Base-by-base conservation (phyloP, 2,329 filamentous ascomycete species). In the Penicillium olsonii region DNA sequence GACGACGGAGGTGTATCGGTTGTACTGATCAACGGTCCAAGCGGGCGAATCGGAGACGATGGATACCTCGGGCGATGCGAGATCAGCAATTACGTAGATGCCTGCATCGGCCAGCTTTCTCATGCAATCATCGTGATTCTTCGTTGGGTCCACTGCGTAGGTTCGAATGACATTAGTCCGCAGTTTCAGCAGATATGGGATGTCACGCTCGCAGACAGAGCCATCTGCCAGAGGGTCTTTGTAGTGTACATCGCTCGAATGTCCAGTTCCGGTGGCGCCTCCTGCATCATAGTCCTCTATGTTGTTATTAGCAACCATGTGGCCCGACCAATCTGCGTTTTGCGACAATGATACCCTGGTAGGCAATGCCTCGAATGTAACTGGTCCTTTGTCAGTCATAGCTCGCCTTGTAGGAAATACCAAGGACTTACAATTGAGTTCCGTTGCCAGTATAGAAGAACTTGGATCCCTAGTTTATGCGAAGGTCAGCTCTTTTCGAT, bases 51-150 rank as follows among this genome's bases (percentile, higher is more conserved):
- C 81, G 61, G 91, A 89, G 78, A 91, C 87, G 80, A 97, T 95
- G 37, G 92, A 96, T 43, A 81, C 69, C 46, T 75, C 76, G 15
- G 94, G 92, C 69, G 94, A 85, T 19, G 87, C 87, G 57, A 97
- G 78, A 78, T 97, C 92, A 57, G 91, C 87, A 61, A 97, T 82
- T 65, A 97, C 86, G 72, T 97, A 97, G 78, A 97, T 97, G 65
- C 90, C 92, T 48, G 87, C 87, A 48, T 87, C 83, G 45, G 87
- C 80, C 37, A 97, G 82, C 59, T 90, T 70, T 61, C 81, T 76
- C 91, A 97, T 96, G 78, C 92, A 97, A 31, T 77, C 79, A 42
- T 79, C 77, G 77, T 97, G 92, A 75, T 95, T 79, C 57, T 79
- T 72, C 4, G 79, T 82, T 9, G 92, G 88, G 75, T 97, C 83